Evolutionary conservation across 2,329 filamentous ascomycete genomes (phyloP).

Genomic region (Clonostachys solani): DNA sequence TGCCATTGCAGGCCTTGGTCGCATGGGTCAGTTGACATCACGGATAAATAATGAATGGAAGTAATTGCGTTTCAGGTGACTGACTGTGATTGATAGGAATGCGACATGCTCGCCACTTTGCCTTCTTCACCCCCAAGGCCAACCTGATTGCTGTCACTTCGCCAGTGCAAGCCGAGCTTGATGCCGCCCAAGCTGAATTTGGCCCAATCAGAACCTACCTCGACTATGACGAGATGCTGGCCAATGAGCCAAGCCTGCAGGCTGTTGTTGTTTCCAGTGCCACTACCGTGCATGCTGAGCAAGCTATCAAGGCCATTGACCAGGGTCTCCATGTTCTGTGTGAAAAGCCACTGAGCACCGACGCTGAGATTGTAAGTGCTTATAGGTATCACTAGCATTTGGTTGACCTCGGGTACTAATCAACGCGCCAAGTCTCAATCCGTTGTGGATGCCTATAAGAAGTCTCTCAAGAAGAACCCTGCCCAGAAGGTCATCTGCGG

Average conservation of each 20-base stretch:
- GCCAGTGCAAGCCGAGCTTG: slow-evolving; percentile 34
- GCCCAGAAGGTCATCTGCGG: slow-evolving; percentile 58
- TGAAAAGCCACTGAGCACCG: slow-evolving; percentile 57
- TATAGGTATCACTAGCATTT: slow-evolving; percentile 11
- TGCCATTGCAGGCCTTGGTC: slow-evolving; percentile 43
- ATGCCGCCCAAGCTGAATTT: slow-evolving; percentile 37
- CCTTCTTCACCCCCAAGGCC: slow-evolving; percentile 38
- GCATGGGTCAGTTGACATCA: slow-evolving; percentile 34
- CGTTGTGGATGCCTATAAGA: slow-evolving; percentile 52
- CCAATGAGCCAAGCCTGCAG: slow-evolving; percentile 28
- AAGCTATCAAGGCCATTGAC: slow-evolving; percentile 52
- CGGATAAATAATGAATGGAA: not conserved
- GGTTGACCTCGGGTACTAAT: slow-evolving; percentile 21
- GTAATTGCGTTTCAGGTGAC: not conserved
- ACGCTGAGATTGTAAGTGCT: slow-evolving; percentile 49
- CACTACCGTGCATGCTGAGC: slow-evolving; percentile 52
- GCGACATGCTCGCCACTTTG: slow-evolving; percentile 40
- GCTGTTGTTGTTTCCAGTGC: slow-evolving; percentile 34
- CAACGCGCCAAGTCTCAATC: slow-evolving; percentile 47
- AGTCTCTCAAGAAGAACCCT: slow-evolving; percentile 48
- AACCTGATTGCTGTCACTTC: slow-evolving; percentile 44
- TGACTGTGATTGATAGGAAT: slow-evolving; percentile 16
- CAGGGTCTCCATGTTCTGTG: slow-evolving; percentile 51
- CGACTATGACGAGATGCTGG: slow-evolving; percentile 40
- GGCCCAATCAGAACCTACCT: slow-evolving; percentile 36